Evolutionary conservation across 2,329 filamentous ascomycete species (phyloP).

Genomic region (Mycosphaerella sp.): DNA sequence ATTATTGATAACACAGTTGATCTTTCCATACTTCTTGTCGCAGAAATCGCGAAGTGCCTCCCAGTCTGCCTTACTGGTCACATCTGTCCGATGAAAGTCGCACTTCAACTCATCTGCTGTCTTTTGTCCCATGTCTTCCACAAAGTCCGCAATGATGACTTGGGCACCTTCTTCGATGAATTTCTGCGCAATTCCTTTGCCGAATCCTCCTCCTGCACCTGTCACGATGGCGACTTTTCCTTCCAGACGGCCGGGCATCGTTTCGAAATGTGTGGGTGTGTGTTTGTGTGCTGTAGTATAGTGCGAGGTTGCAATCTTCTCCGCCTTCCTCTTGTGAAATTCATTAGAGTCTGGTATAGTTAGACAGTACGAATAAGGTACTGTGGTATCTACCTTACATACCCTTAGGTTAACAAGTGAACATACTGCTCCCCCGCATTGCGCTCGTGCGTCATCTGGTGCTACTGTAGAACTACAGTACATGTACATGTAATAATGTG

Average conservation of each 20-base stretch:
- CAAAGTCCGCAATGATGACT: constrained; percentile 59
- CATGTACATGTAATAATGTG: too few relatives aligned
- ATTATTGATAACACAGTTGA: constrained; percentile 58
- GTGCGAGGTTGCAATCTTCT: too few relatives aligned
- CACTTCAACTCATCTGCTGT: constrained; percentile 45
- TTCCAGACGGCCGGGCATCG: constrained; percentile 22
- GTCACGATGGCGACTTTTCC: constrained; percentile 46
- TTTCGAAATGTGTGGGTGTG: background rate
- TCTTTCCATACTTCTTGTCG: constrained; percentile 44
- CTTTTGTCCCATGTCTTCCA: constrained; percentile 47
- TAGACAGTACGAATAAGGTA: too few relatives aligned
- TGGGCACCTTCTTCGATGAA: constrained; percentile 56
- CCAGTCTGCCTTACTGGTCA: constrained; percentile 52
- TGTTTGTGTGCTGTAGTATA: too few relatives aligned
- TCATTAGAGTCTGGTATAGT: too few relatives aligned
- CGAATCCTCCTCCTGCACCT: constrained; percentile 58
- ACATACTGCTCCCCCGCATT: constrained; percentile 9
- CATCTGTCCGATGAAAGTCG: constrained; percentile 47
- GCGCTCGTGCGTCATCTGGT: constrained; percentile 1
- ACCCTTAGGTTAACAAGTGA: too few relatives aligned
- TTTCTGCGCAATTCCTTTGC: constrained; percentile 54
- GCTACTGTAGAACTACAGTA: too few relatives aligned
- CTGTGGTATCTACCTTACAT: too few relatives aligned
- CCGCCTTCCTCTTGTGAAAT: too few relatives aligned
- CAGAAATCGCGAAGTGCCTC: constrained; percentile 43